Evolutionary conservation across 768 basidiomycete genomes (phyloP).

Genomic region (Rubroboletus satanas): DNA sequence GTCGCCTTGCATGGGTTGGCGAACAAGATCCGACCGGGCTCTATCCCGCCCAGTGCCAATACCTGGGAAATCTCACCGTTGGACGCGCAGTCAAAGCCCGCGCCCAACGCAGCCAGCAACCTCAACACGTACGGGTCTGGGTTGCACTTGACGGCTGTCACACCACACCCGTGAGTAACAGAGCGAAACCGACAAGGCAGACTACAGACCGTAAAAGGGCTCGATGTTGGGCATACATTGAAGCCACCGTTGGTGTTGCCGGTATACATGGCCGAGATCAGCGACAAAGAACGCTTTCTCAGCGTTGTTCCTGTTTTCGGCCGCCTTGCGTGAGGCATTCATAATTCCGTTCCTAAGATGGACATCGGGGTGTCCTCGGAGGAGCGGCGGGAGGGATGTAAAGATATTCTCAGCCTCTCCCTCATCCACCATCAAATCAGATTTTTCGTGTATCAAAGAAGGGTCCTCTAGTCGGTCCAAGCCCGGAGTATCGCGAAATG

Average conservation of each 20-base stretch:
- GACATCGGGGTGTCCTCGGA: conserved; percentile 64
- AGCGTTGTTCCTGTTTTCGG: conserved; percentile 60
- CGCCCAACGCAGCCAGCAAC: conserved; percentile 82
- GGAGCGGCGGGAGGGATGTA: conserved; percentile 62
- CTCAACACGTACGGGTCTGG: conserved; percentile 94
- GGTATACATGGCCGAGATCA: conserved; percentile 84
- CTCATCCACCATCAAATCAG: conserved; percentile 38
- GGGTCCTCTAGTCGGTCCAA: conserved; percentile 7
- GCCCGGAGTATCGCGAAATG: conserved; percentile 22
- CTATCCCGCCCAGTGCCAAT: conserved; percentile 66
- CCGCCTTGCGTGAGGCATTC: conserved; percentile 49
- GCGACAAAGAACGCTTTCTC: conserved; percentile 97
- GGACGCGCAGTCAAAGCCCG: conserved; percentile 97
- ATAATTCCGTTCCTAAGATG: conserved; percentile 79
- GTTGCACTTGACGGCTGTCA: conserved; percentile 92
- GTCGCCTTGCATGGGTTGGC: conserved; percentile 98
- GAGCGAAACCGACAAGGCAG: conserved; percentile 14
- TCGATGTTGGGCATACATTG: conserved; percentile 76
- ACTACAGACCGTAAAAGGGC: conserved; percentile 82
- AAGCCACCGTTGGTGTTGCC: conserved; percentile 81
- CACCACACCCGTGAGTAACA: conserved; percentile 24
- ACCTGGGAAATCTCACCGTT: conserved; percentile 87
- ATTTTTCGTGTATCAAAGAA: conserved; percentile 40
- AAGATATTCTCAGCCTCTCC: conserved; percentile 46
- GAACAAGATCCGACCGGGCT: conserved; percentile 84